Evolutionary conservation across 805 yeast genomes (phyloP).

Genomic region (Wickerhamiella kurtzmanii): DNA sequence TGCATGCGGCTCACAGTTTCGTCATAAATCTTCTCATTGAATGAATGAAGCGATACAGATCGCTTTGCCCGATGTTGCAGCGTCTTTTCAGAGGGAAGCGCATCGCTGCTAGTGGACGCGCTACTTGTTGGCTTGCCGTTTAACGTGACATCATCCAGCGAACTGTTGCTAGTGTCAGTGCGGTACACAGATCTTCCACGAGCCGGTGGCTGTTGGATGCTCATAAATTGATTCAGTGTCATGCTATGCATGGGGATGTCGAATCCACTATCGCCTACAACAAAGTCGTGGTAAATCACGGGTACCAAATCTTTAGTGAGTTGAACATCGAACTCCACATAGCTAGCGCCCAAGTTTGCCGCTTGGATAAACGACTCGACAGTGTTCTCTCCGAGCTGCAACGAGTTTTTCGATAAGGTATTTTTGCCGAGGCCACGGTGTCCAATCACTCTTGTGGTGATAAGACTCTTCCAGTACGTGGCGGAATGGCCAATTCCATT

Average conservation of each 20-base stretch:
- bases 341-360: constrained; percentile 89
- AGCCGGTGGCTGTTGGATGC: constrained; percentile 15
- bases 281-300: constrained; percentile 86
- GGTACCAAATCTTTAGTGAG: constrained; percentile 83
- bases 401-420: constrained; percentile 50
- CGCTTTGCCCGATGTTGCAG: constrained; percentile 16
- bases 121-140: not conserved
- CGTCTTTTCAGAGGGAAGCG: not conserved
- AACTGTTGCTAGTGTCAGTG: constrained; percentile 2
- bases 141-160: constrained; percentile 2
- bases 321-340: constrained; percentile 94
- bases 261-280: constrained; percentile 89
- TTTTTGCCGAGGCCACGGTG: constrained; percentile 94
- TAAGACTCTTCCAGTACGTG: constrained; percentile 83
- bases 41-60: constrained; percentile 30
- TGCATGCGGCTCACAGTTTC: constrained; percentile 51
- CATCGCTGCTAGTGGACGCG: not conserved
- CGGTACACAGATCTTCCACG: constrained; percentile 6
- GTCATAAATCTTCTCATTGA: constrained; percentile 19
- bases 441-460: constrained; percentile 83
- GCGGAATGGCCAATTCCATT: constrained; percentile 53
- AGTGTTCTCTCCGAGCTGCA: constrained; percentile 91
- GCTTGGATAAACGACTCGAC: constrained; percentile 93
- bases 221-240: constrained; percentile 70
- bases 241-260: constrained; percentile 92